A percentile compares a stretch with the other conserved stretches of the same genome.
These are phyloP conservation scores for Eucalyptus sp. DNA, from an alignment of 345 rosid species.

Conservation along the genomic window DNA sequence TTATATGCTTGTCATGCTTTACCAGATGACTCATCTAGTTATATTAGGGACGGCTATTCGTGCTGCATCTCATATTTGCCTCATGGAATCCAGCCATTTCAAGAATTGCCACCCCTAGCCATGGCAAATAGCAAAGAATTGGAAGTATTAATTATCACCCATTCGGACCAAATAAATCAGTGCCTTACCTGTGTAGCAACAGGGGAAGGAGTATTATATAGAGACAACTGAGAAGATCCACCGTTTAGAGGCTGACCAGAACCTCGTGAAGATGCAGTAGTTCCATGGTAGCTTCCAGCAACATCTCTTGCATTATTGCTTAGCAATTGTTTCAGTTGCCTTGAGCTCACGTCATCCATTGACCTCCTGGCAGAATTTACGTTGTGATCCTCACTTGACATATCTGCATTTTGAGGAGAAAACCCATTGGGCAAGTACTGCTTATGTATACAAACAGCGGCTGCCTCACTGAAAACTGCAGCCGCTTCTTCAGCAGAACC, in stretches of 20 bases:
- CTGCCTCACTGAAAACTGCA: conserved; percentile 82
- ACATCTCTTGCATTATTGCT: conserved; percentile 63
- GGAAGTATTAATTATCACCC: background rate
- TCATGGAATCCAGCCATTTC: background rate
- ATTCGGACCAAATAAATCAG: background rate
- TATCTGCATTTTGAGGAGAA: conserved; percentile 25
- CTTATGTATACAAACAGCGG: conserved; percentile 77
- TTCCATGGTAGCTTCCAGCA: conserved; percentile 53
- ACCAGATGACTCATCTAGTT: background rate
- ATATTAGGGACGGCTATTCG: background rate
- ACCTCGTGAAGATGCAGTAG: conserved; percentile 20
- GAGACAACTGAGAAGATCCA: conserved; percentile 50
- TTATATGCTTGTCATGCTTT: background rate
- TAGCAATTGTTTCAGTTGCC: conserved; percentile 61
- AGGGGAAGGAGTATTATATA: conserved; percentile 90
- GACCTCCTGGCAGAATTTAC: conserved; percentile 24
- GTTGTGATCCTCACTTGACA: conserved; percentile 47
- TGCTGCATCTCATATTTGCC: background rate
- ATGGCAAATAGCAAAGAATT: background rate
- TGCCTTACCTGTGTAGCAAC: conserved; percentile 61
- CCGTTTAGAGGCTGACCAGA: conserved; percentile 56
- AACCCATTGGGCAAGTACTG: conserved; percentile 46
- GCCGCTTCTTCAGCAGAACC: conserved; percentile 93
- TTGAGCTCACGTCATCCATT: conserved; percentile 54
- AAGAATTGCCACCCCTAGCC: background rate